Base-by-base conservation (phyloP, 1,139 yeast species). In the Blastobotrys indianensis region DNA sequence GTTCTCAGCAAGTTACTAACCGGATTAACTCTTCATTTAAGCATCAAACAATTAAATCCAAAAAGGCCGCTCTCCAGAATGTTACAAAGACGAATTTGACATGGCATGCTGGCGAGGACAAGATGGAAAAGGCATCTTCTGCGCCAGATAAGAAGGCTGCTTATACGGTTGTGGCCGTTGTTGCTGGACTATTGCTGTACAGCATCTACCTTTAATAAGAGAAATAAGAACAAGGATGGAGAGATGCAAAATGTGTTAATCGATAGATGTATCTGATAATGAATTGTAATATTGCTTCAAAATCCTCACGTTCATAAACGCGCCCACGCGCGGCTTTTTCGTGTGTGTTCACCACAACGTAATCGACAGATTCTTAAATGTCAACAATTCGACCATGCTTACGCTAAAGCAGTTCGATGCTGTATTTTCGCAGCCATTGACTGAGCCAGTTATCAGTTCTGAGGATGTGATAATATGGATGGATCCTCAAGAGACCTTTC, bases 401-500 rank as follows among this genome's bases (percentile, higher is more conserved):
- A 29, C 44, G 17, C 3, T 42, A 12, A 41, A 42, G 12, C 25
- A 37, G 29, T 42, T 42, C 38, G 32, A 31, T 11, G 32, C 28
- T 13, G 41, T 42, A n/a, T 42, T 37, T 32, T 41, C 45, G 2
- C 25, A 20, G 25, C 25, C 25, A 20, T 20, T 4, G 25, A 7
- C 25, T 20, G 41, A 42, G 15, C n/a, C 15, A 9, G 16, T 13
- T 11, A 32, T 13, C 8, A 4, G 16, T 7, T 15, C 25, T 15
- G 44, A 46, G 25, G 17, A 36, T 2, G 37, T 54, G 6, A 40
- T 48, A n/a, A 28, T 37, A 10, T 55, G 58, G 58, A 51, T 54
- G 54, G 46, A 44, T 25, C 58, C 58, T 4, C 51, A 54, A 38
- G 39, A 46, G 13, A 32, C 46, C 17, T 44, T 54, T 25, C 47